Evolutionary conservation across 2,329 filamentous ascomycete genomes (phyloP).

Genomic region (Ceratocystis papillata): DNA sequence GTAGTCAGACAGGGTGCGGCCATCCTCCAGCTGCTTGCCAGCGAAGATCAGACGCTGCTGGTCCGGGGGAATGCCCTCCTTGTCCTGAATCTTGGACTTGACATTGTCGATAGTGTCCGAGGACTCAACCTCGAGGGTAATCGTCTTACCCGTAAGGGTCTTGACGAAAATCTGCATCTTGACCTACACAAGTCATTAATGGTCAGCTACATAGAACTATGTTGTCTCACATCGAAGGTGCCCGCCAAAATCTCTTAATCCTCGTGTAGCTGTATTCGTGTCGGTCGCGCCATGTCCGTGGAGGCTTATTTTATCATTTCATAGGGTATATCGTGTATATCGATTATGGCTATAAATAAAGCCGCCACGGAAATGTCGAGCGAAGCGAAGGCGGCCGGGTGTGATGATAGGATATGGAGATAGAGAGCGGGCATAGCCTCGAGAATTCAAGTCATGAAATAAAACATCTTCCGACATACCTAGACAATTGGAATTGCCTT

Average conservation of each 20-base stretch:
- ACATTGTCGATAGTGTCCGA: slow-evolving; percentile 99
- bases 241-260: background rate
- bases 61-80: slow-evolving; percentile 98
- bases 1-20: slow-evolving; percentile 98
- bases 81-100: slow-evolving; percentile 98
- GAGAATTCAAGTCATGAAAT: slow-evolving; percentile 16
- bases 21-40: slow-evolving; percentile 99
- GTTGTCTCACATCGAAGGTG: slow-evolving; percentile 12
- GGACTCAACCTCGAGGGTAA: slow-evolving; percentile 99
- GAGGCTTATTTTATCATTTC: background rate
- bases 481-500: slow-evolving; percentile 54
- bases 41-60: slow-evolving; percentile 99
- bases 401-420: slow-evolving; percentile 18
- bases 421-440: slow-evolving; percentile 16
- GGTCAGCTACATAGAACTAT: slow-evolving; percentile 31
- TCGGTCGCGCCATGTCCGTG: slow-evolving; percentile 3
- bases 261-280: background rate
- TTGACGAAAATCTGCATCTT: slow-evolving; percentile 70
- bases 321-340: background rate
- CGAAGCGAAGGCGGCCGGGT: slow-evolving; percentile 11
- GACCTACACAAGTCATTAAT: slow-evolving; percentile 35
- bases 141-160: slow-evolving; percentile 98
- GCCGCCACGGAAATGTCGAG: slow-evolving; percentile 15
- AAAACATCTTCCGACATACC: slow-evolving; percentile 49
- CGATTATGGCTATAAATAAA: background rate